These are phyloP conservation scores for Hippophae rhamnoides DNA, from an alignment of 306 rosid genomes.

Conservation along the genomic window DNA sequence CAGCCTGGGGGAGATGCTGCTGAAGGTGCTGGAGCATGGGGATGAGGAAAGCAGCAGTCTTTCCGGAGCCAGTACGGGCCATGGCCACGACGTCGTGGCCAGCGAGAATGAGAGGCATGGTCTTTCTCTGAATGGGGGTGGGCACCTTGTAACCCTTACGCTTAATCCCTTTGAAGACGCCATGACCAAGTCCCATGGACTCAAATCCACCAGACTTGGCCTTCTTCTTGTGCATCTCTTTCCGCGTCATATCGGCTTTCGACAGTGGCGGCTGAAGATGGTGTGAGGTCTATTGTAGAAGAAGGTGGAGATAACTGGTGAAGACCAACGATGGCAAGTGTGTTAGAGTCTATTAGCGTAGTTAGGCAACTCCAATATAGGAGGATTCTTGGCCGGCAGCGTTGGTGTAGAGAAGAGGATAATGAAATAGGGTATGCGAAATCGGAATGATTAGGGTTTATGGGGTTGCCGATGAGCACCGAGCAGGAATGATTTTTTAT, in stretches of 20 bases:
- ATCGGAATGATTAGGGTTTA: too few species aligned
- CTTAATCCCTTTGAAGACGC: conserved; percentile 54
- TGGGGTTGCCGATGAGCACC: too few species aligned
- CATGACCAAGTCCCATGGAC: conserved; percentile 50
- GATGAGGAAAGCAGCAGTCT: conserved; percentile 80
- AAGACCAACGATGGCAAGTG: too few species aligned
- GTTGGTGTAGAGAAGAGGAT: too few species aligned
- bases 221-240: conserved; percentile 46
- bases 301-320: too few species aligned
- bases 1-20: conserved; percentile 69
- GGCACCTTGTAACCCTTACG: conserved; percentile 90
- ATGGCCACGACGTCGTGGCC: conserved; percentile 87
- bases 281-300: too few species aligned
- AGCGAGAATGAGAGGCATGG: conserved; percentile 80
- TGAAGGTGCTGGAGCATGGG: conserved; percentile 81
- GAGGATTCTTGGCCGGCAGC: too few species aligned
- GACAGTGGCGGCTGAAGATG: conserved; percentile 5
- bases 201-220: conserved; percentile 82
- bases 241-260: conserved; percentile 32
- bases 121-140: conserved; percentile 89
- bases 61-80: conserved; percentile 97
- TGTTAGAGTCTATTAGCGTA: too few species aligned
- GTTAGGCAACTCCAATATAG: too few species aligned
- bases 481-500: too few species aligned
- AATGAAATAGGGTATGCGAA: too few species aligned